Evolutionary conservation across 441 rosid species (phyloP).

Genomic region (Euphorbia corollata): DNA sequence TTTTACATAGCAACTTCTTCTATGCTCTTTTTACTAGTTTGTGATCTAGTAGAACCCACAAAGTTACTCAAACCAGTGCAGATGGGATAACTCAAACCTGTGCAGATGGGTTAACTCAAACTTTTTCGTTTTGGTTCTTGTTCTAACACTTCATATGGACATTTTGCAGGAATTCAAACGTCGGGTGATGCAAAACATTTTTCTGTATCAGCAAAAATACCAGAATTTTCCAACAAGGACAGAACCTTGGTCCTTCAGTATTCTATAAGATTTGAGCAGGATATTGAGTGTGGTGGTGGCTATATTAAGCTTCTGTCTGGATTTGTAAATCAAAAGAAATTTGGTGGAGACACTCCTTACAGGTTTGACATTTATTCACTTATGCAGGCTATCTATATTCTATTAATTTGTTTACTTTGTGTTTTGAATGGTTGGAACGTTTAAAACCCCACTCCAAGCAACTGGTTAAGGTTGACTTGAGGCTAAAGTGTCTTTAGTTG

Average conservation of each 20-base stretch:
- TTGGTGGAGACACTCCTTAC: conserved; percentile 89
- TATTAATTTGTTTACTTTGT: too few relatives aligned
- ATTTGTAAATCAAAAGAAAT: conserved; percentile 87
- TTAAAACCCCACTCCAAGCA: neutral
- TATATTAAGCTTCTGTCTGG: conserved; percentile 85
- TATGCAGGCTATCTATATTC: neutral
- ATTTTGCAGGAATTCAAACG: conserved; percentile 72
- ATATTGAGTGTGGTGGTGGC: conserved; percentile 88
- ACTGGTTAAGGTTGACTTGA: neutral
- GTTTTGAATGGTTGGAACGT: neutral
- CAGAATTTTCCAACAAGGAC: conserved; percentile 74
- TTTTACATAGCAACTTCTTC: neutral
- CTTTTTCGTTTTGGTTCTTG: neutral
- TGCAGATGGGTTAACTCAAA: neutral
- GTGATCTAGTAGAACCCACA: neutral
- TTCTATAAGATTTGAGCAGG: conserved; percentile 76
- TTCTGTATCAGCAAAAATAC: conserved; percentile 82
- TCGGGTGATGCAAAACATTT: conserved; percentile 68
- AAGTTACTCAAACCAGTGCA: neutral
- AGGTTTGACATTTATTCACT: conserved; percentile 34
- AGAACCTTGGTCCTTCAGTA: conserved; percentile 78
- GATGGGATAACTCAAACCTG: neutral
- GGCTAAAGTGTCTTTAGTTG: neutral
- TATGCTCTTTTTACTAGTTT: neutral
- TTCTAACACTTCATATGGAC: conserved; percentile 5